Evolutionary conservation across 1,284 basidiomycete genomes (phyloP), one percentile per base, ranked within the genome.

Genomic region (Cystodermella granulosa): DNA sequence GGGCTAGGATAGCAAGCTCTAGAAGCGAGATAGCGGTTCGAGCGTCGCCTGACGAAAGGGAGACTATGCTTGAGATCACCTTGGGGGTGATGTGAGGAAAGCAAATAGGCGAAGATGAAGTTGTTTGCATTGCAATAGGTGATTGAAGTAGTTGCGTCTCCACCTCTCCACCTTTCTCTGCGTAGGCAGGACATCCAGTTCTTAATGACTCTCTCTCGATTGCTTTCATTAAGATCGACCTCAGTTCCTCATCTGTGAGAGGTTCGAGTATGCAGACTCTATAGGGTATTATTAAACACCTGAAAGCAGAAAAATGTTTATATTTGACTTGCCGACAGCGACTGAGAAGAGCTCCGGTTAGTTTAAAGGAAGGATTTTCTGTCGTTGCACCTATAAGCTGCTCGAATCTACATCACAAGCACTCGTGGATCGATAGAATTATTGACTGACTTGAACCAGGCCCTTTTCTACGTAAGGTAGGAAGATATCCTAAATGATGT

Each of bases 331-430:
- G 84, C 86, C 88, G 79, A 65, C 89, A 90, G 38, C 90, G 80
- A 56, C 86, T 89, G 31, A 92, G 68, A 28, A 93, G 69, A 4
- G 90, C 87, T 26, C 79, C 79, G 42, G 81, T 87, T 35, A 90
- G 65, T 55, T 86, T 89, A 70, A 94, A 95, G 1, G 87, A 91
- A 0, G 91, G 91, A 57, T 95, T 95, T 63, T 95, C 91, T 0
- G 91, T 95, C 3, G 91, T 95, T 1, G 91, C 91, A 15, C 89
- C 89, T 50, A 95, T 81, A 26, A 94, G 70, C 75, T 84, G 39
- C 46, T 45, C 17, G 53, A 47, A 4, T 60, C 51, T 11, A 43
- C 28, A 16, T 46, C 46, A 49, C 39, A 18, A 56, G 55, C n/a
- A n/a, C n/a, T n/a, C n/a, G n/a, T n/a, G n/a, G n/a, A n/a, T n/a